Base-by-base conservation (phyloP, 1,139 yeast species). In the Hyphopichia khmerensis region DNA sequence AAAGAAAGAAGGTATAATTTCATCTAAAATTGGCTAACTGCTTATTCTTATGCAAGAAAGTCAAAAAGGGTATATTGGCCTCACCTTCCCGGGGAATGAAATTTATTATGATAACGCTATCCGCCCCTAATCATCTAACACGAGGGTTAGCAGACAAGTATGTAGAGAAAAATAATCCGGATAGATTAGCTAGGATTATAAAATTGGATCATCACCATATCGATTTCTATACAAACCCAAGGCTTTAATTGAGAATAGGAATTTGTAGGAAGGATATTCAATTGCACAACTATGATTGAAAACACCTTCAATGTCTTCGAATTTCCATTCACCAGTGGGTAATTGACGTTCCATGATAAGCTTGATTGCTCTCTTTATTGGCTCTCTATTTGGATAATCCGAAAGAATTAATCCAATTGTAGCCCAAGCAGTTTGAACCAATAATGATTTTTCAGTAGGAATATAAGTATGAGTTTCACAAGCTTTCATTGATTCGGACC, bases 401-500 rank as follows among this genome's bases (percentile, higher is more conserved):
- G 95, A 96, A 40, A 90, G 65, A 21, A 95, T 56, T 42, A 95
- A 72, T 0, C 93, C 96, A 50, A 93, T 87, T 8, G 87, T 57
- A 1, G 87, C 95, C 99, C 99, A 95, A 0, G 97, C 79, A 0
- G 98, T 90, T 60, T 91, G 98, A 0, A 93, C 96, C 0, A 85
- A 85, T 45, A 85, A 75, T 1, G 96, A 83, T 40, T 73, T 60
- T 13, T 75, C 77, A 2, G 62, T 57, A 33, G 68, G 69, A 3
- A 93, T 87, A 63, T 91, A 95, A 0, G 84, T 71, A 52, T 86
- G 95, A 0, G 88, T 77, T 59, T 91, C 98, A 56, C 93, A 84
- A 2, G 95, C 77, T 49, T 77, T 84, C 87, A 86, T 84, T 1
- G 84, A 75, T 62, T 95, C 99, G 41, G 96, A 88, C 99, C 99